Base-by-base conservation (phyloP, 805 yeast species). In the Saturnispora sekii region DNA sequence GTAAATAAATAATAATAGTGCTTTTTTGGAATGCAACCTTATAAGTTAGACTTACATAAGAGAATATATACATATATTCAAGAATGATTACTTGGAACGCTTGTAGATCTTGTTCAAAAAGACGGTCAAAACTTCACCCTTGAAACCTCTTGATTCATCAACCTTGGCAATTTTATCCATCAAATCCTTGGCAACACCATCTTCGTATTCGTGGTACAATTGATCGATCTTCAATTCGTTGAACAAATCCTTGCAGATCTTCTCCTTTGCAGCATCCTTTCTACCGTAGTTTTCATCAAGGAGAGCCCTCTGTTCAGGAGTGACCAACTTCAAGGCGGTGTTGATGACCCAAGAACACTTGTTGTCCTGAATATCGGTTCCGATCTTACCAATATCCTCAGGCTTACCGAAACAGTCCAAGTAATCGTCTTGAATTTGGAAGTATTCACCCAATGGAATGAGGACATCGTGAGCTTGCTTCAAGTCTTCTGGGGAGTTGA, bases 341-440 rank as follows among this genome's bases (percentile, higher is more conserved):
- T 93, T 93, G 58, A 93, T 76, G 45, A 93, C 80, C 99, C 99
- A 93, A 37, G 96, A 84, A 67, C 99, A 93, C 68, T 93, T 93
- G 77, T 93, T 93, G 68, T 93, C 99, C 69, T 84, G 84, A 61
- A 93, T 93, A 64, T 93, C 99, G 48, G 98, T 93, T 55, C 99
- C 99, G 55, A 93, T 87, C 73, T 93, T 93, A 51, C 99, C 99
- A 60, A 89, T 93, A 59, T 90, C 87, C 61, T 85, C 94, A 36
- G 98, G 96, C 57, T 90, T 87, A 53, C 98, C 99, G 61, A 86
- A 93, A 66, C 96, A 86, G 67, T 93, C 99, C 53, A 93, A 76
- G 70, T 74, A 93, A 65, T 93, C 99, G 63, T 93, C 99, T 70
- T 93, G 98, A 55, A 93, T 86, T 72, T 93, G 99, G 81, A 93